Evolutionary conservation across 1,139 yeast species (phyloP), one percentile per base, ranked within the genome.

Genomic region (Maudiozyma humilis): DNA sequence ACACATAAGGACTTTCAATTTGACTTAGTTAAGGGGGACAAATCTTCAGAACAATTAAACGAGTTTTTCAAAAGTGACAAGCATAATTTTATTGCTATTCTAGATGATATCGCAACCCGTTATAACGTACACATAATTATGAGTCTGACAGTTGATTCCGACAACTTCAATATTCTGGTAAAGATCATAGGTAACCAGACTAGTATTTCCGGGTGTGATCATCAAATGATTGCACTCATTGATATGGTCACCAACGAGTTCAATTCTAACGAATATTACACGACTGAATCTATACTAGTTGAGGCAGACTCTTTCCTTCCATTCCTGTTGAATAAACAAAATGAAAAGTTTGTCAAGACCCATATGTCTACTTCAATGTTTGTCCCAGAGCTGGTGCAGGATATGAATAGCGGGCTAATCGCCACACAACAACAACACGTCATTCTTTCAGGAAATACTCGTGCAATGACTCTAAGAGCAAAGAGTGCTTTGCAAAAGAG

Each of bases 251-350:
- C 15, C 13, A 41, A 41, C 27, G 23, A 16, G n/a, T 36, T 18
- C 2, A 35, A 18, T n/a, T 20, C 30, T 3, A 41, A 41, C 14
- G 30, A 33, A n/a, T 30, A 41, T 30, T 41, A 23, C 16, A 20
- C 42, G 4, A 15, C 45, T 3, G 48, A 45, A 12, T 32, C 29
- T 20, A 19, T 47, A 10, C 33, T 43, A 15, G 15, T 47, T 3
- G 23, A 38, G 12, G 41, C 50, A 19, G 23, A 32, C 14, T 41
- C 50, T 3, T 15, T 34, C 3, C 32, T 47, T 27, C 48, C 48
- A 25, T 37, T 19, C 36, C 36, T 35, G 15, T 25, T 25, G 10
- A 31, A 36, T 31, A 6, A 20, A 8, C 33, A 40, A 27, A 35
- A 35, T n/a, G 5, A 23, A n/a, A 23, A 27, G 15, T 38, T 44